A percentile compares a stretch with the other conserved stretches of the same genome.
phyloP scores from a whole-genome alignment of 768 basidiomycete species.

The Rhizopogon vulgaris region DNA sequence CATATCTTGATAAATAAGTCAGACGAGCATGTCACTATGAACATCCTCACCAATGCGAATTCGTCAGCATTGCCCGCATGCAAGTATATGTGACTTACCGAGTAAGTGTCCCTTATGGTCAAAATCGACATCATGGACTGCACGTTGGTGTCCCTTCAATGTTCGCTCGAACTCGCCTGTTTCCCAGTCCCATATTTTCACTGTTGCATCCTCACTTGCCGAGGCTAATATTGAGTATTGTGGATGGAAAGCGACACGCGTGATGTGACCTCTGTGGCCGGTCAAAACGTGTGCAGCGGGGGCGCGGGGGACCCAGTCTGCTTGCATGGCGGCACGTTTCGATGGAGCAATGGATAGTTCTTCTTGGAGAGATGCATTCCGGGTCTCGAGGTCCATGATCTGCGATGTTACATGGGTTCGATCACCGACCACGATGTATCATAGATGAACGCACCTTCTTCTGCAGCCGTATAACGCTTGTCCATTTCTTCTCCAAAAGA shows the following conservation, averaged over 20 bases:
- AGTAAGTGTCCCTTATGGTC: conserved; percentile 80
- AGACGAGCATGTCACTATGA: conserved; percentile 56
- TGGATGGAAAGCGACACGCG: conserved; percentile 81
- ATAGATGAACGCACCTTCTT: conserved; percentile 62
- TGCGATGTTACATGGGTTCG: conserved; percentile 24
- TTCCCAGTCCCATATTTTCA: conserved; percentile 98
- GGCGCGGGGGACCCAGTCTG: conserved; percentile 85
- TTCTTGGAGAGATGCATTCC: conserved; percentile 76
- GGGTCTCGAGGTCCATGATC: conserved; percentile 94
- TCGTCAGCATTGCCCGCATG: background rate
- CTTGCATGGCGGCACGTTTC: conserved; percentile 53
- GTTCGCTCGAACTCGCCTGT: conserved; percentile 90
- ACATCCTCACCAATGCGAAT: background rate
- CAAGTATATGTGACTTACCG: conserved; percentile 39
- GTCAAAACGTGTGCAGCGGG: conserved; percentile 74
- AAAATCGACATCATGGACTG: conserved; percentile 82
- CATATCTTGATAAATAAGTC: conserved; percentile 91
- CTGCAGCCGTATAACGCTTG: conserved; percentile 89
- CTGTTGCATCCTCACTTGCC: conserved; percentile 82
- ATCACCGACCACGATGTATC: conserved; percentile 3
- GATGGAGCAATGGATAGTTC: conserved; percentile 45
- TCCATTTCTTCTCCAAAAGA: conserved; percentile 96
- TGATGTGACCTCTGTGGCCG: conserved; percentile 74
- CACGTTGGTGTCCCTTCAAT: conserved; percentile 87
- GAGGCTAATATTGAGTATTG: conserved; percentile 77